phyloP scores from a whole-genome alignment of 768 basidiomycete species.

The Rhodotorula babjevae region DNA sequence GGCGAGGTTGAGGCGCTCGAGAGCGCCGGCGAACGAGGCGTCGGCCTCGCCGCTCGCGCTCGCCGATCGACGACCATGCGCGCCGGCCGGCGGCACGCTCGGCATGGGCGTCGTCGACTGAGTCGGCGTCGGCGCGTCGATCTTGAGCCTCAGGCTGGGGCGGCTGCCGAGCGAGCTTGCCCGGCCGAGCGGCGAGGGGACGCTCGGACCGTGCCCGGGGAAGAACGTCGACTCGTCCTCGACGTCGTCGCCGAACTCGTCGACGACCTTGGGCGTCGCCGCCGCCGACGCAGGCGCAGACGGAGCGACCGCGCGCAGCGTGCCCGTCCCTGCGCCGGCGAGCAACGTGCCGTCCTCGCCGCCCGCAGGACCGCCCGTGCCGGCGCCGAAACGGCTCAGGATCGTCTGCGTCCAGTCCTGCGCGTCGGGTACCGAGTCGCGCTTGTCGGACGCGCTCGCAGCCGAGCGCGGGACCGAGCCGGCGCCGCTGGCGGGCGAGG shows the following conservation, averaged over 20 bases:
- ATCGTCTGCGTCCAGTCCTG: slow-evolving; percentile 33
- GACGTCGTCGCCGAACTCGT: slow-evolving; percentile 35
- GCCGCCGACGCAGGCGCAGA: neutral
- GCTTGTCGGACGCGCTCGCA: neutral
- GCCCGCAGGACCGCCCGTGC: neutral
- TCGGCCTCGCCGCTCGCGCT: neutral
- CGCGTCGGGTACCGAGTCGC: slow-evolving; percentile 20
- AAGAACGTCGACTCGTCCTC: slow-evolving; percentile 35
- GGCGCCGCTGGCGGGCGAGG: neutral
- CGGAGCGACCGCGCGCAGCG: neutral
- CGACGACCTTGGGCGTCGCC: slow-evolving; percentile 11
- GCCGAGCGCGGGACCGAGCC: neutral
- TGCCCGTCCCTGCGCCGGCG: slow-evolving; percentile 3
- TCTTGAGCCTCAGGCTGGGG: slow-evolving; percentile 28
- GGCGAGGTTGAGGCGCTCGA: neutral
- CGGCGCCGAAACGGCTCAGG: slow-evolving; percentile 22
- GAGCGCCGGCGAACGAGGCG: neutral
- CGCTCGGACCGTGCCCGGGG: slow-evolving; percentile 11
- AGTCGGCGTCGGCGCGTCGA: slow-evolving; percentile 3
- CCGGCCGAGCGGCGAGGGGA: neutral
- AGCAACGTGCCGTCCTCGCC: slow-evolving; percentile 23
- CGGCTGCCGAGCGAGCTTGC: slow-evolving; percentile 17
- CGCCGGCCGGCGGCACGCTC: neutral
- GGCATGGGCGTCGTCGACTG: neutral
- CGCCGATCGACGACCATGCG: neutral